Percentiles rank a stretch among this genome's conserved stretches.
Evolutionary conservation across 2,329 filamentous ascomycete genomes (phyloP).

Genomic region (Nannizzia gypsea): DNA sequence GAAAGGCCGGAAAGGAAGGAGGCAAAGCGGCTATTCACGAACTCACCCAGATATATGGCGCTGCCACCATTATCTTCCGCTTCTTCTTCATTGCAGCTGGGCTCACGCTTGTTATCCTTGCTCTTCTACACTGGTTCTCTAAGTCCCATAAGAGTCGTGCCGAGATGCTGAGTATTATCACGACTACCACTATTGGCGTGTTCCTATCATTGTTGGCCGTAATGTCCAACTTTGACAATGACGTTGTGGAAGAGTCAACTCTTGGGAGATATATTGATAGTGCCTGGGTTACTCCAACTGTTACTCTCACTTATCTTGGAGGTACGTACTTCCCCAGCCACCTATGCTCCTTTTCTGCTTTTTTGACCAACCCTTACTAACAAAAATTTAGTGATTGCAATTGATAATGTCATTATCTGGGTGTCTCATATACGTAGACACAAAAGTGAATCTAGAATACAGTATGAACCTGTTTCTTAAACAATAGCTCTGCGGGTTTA

Average conservation of each 20-base stretch:
- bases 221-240: slow-evolving; percentile 1
- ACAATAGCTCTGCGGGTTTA: not conserved
- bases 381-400: not conserved
- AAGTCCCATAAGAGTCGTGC: slow-evolving; percentile 15
- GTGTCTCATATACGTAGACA: not conserved
- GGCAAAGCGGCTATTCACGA: not conserved
- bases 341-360: not conserved
- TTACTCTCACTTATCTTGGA: not conserved
- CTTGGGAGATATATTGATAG: not conserved
- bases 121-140: slow-evolving; percentile 19
- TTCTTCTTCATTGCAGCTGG: slow-evolving; percentile 31
- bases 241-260: not conserved
- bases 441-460: not conserved
- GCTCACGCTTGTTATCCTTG: slow-evolving; percentile 26
- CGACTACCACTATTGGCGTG: slow-evolving; percentile 7
- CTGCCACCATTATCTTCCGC: slow-evolving; percentile 15
- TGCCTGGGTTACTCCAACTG: not conserved
- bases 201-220: slow-evolving; percentile 9
- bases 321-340: not conserved
- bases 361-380: not conserved
- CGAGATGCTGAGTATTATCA: slow-evolving; percentile 14
- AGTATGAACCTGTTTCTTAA: not conserved
- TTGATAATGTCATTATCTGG: slow-evolving; percentile 3
- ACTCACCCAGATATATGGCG: not conserved
- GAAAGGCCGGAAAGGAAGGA: not conserved